Evolutionary conservation across 2,329 filamentous ascomycete genomes (phyloP).

Genomic region (Gliomastix tumulicola): DNA sequence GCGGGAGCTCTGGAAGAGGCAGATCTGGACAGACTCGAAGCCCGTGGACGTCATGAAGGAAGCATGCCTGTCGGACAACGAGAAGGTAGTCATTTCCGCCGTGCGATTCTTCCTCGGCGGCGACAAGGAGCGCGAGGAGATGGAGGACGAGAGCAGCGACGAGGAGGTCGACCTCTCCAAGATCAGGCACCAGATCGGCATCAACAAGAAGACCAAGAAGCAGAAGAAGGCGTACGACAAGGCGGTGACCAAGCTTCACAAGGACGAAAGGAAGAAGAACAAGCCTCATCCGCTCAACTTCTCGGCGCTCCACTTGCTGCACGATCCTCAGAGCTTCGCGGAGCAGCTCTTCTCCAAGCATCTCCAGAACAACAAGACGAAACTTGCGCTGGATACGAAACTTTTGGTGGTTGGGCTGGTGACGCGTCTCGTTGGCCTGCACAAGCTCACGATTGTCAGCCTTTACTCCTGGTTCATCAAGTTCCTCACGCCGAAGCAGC

Average conservation of each 20-base stretch:
- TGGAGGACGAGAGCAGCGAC: conserved; percentile 82
- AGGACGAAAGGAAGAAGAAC: conserved; percentile 79
- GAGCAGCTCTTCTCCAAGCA: conserved; percentile 88
- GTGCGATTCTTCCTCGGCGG: conserved; percentile 93
- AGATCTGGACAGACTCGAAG: conserved; percentile 92
- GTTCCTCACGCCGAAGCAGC: conserved; percentile 80
- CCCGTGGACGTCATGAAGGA: conserved; percentile 99
- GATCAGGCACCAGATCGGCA: conserved; percentile 75
- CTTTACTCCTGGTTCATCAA: conserved; percentile 97
- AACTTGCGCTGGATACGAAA: conserved; percentile 81
- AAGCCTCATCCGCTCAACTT: conserved; percentile 89
- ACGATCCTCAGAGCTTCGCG: conserved; percentile 91
- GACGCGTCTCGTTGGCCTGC: conserved; percentile 82
- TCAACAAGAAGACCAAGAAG: conserved; percentile 97
- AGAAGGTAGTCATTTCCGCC: conserved; percentile 83
- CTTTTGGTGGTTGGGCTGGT: conserved; percentile 86
- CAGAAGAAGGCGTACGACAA: conserved; percentile 70
- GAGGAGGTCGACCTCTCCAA: conserved; percentile 73
- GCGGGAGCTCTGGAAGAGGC: conserved; percentile 90
- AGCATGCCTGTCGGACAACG: conserved; percentile 79
- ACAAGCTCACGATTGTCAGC: conserved; percentile 82
- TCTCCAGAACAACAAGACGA: conserved; percentile 77
- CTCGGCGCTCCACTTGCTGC: conserved; percentile 85
- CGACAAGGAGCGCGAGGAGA: conserved; percentile 90
- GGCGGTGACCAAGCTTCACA: conserved; percentile 76